Base-by-base conservation (phyloP, 495 filamentous ascomycete genomes). In the Ramalina intermedia region DNA sequence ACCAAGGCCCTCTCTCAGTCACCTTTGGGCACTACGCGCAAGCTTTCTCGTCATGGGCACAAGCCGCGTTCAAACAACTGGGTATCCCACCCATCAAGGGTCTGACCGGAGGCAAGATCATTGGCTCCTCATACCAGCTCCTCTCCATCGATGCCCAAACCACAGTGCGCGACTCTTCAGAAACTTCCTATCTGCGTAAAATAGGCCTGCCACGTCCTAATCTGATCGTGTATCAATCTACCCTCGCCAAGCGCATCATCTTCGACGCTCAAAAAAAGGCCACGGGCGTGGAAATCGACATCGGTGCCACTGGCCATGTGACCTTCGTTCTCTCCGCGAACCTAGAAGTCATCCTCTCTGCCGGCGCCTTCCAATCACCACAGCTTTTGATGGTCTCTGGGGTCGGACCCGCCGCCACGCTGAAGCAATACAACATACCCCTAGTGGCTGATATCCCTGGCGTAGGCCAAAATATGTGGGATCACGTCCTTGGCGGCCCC, bases 311-410 rank as follows among this genome's bases (percentile, higher is more conserved):
- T 8, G 16, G 24, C 4, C 41, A 41, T 5, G n/a, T 36, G 7
- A 4, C 4, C 4, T 46, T 37, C 17, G 58, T 55, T 5, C 53
- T 83, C n/a, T 61, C 55, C 39, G 79, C 71, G 2, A 62, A 56
- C 8, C 72, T 66, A 26, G 72, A 78, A 35, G 75, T 82, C 3
- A 69, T 84, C 37, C 52, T 79, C 0, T 74, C 76, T 0, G 71
- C 70, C 17, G 80, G 80, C 8, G 58, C 74, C 7, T 66, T 76
- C 42, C 64, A 69, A 5, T 66, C 66, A 16, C 73, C 74, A 1
- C 71, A 75, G 49, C 50, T 78, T 7, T 55, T 78, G 17, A 71
- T 75, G 60, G 61, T 74, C 14, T 76, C 72, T 11, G 73, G 73
- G 0, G 57, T 76, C 41, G 75, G 75, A 0, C 72, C 69, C 0